Percentiles rank a stretch among this genome's conserved stretches.
These are phyloP conservation scores for Zopfochytrium polystomum DNA, from an alignment of 371 early-diverging fungal species.

Conservation along the genomic window DNA sequence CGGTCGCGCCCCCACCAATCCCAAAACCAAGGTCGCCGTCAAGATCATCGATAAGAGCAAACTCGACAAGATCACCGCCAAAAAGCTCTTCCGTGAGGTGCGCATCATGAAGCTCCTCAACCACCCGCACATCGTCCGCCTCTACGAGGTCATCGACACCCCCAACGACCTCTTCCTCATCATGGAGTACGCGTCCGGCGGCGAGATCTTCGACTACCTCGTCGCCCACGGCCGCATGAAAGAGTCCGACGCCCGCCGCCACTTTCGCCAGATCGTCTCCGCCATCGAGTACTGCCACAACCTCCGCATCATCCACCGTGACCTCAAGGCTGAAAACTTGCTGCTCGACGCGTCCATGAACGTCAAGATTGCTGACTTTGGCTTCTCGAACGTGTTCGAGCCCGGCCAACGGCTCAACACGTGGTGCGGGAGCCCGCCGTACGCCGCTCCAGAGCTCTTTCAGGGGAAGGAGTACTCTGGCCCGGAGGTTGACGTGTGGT, in stretches of 20 bases:
- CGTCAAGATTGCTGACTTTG: slow-evolving; percentile 71
- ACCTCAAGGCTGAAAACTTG: slow-evolving; percentile 60
- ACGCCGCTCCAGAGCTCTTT: slow-evolving; percentile 58
- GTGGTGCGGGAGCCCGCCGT: slow-evolving; percentile 68
- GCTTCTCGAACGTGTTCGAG: slow-evolving; percentile 64
- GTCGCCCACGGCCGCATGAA: slow-evolving; percentile 60
- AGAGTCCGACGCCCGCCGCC: slow-evolving; percentile 61
- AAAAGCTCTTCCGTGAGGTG: slow-evolving; percentile 62
- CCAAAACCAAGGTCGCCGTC: slow-evolving; percentile 48
- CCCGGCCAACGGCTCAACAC: slow-evolving; percentile 61
- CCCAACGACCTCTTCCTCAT: slow-evolving; percentile 53
- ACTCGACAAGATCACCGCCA: slow-evolving; percentile 60
- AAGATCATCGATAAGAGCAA: slow-evolving; percentile 59
- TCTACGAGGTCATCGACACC: slow-evolving; percentile 70
- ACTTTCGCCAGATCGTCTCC: slow-evolving; percentile 62
- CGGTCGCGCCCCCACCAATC: background rate
- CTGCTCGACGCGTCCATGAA: slow-evolving; percentile 52
- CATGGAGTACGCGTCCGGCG: slow-evolving; percentile 57
- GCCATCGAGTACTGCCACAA: slow-evolving; percentile 66
- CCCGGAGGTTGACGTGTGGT: slow-evolving; percentile 64
- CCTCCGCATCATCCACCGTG: slow-evolving; percentile 63
- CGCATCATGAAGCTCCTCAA: slow-evolving; percentile 64
- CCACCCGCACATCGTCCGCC: slow-evolving; percentile 61
- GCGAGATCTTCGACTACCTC: slow-evolving; percentile 60
- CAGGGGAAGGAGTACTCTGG: slow-evolving; percentile 56